A percentile compares a stretch with the other conserved stretches of the same genome.
phyloP scores from a whole-genome alignment of 208 protist genomes.

The Trypanosoma lewisi region DNA sequence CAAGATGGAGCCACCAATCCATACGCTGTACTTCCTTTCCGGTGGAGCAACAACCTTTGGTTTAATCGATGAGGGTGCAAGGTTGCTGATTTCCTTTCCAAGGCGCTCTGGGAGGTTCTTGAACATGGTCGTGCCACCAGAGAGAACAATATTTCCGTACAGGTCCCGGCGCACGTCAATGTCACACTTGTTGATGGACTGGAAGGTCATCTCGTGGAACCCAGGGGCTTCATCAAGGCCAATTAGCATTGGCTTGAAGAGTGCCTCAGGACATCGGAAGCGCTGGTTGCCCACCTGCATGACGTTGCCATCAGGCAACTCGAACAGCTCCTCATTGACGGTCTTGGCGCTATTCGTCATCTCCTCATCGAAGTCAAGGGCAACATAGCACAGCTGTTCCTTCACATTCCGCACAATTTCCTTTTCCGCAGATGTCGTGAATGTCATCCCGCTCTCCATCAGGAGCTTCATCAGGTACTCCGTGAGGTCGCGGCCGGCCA shows the following conservation, averaged over 20 bases:
- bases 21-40: slow-evolving; percentile 96
- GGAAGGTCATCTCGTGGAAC: slow-evolving; percentile 85
- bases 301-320: slow-evolving; percentile 94
- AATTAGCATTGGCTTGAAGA: slow-evolving; percentile 95
- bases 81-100: slow-evolving; percentile 89
- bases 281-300: slow-evolving; percentile 78
- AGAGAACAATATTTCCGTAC: slow-evolving; percentile 95
- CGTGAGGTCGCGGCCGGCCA: slow-evolving; percentile 94
- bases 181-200: slow-evolving; percentile 95
- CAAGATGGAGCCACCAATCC: slow-evolving; percentile 98
- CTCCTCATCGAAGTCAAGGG: slow-evolving; percentile 94
- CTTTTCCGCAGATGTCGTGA: slow-evolving; percentile 94
- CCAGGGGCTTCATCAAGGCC: too few species aligned
- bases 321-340: slow-evolving; percentile 62
- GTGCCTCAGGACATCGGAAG: slow-evolving; percentile 94
- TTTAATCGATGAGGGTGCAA: slow-evolving; percentile 87
- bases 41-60: slow-evolving; percentile 94
- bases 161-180: slow-evolving; percentile 94
- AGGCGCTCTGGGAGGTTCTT: slow-evolving; percentile 95
- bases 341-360: slow-evolving; percentile 47
- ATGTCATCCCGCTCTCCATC: slow-evolving; percentile 91
- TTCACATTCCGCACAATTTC: slow-evolving; percentile 96
- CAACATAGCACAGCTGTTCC: slow-evolving; percentile 91
- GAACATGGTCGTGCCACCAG: slow-evolving; percentile 96
- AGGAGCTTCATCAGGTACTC: slow-evolving; percentile 95